Evolutionary conservation across 2,329 filamentous ascomycete genomes (phyloP).

Genomic region (Pseudogymnoascus destructans): DNA sequence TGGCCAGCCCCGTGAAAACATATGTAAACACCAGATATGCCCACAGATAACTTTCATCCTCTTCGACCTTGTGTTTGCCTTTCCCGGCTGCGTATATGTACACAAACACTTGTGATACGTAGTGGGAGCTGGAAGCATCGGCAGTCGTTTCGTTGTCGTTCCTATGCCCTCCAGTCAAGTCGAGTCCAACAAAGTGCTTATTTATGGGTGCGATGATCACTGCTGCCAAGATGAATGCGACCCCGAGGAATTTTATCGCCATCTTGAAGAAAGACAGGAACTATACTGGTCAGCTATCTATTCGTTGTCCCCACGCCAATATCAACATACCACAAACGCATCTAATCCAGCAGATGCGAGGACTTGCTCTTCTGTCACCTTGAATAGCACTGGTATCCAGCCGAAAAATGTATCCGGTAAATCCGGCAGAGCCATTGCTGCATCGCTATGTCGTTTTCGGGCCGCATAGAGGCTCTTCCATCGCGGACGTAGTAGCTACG

Average conservation of each 20-base stretch:
- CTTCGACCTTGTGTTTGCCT: conserved; percentile 13
- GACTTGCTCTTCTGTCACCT: conserved; percentile 77
- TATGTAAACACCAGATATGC: conserved; percentile 92
- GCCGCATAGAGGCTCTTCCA: conserved; percentile 89
- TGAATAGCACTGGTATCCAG: conserved; percentile 81
- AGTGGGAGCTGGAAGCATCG: not conserved
- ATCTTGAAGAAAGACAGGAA: conserved; percentile 95
- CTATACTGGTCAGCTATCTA: conserved; percentile 27
- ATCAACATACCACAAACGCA: conserved; percentile 64
- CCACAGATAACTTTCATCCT: conserved; percentile 53
- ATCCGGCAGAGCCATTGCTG: conserved; percentile 50
- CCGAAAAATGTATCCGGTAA: conserved; percentile 78
- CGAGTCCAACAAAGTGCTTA: conserved; percentile 40
- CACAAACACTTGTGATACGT: not conserved
- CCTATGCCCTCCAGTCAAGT: conserved; percentile 3
- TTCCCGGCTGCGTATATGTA: conserved; percentile 13
- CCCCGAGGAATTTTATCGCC: conserved; percentile 68
- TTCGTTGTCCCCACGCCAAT: not conserved
- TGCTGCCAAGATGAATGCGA: conserved; percentile 71
- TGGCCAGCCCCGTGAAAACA: conserved; percentile 68
- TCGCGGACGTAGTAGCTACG: conserved; percentile 68
- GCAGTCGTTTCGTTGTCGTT: not conserved
- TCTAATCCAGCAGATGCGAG: conserved; percentile 83
- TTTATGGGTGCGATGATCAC: conserved; percentile 80
- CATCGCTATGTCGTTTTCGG: conserved; percentile 60